Percentiles rank a stretch among this genome's conserved stretches.
Conservation (phyloP, 2,329 filamentous ascomycete genomes). For the Coniochaeta pulveracea region DNA sequence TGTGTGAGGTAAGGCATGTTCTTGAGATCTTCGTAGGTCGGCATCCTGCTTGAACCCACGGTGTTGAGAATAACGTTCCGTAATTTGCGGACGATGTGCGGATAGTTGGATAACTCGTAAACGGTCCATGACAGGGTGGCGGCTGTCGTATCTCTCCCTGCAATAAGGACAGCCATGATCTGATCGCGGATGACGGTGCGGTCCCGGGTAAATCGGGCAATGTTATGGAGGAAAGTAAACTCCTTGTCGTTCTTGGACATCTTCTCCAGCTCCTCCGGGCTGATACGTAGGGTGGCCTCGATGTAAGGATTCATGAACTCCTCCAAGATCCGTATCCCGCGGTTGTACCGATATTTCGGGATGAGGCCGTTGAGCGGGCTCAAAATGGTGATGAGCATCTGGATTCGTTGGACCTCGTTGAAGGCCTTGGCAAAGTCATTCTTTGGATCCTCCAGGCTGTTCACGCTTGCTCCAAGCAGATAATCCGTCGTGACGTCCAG, state of each 20-base stretch:
- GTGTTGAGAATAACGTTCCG: conserved; percentile 21
- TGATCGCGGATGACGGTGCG: conserved; percentile 61
- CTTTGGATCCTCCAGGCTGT: conserved; percentile 32
- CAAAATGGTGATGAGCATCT: conserved; percentile 47
- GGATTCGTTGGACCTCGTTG: conserved; percentile 55
- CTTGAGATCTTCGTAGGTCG: conserved; percentile 35
- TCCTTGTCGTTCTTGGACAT: conserved; percentile 54
- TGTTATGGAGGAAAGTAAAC: conserved; percentile 69
- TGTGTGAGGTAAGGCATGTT: conserved; percentile 37
- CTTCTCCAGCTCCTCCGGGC: conserved; percentile 54
- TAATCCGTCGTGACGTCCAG: conserved; percentile 59
- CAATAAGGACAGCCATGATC: conserved; percentile 60
- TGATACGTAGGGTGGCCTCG: conserved; percentile 50
- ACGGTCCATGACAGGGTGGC: conserved; percentile 28
- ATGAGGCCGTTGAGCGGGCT: conserved; percentile 30
- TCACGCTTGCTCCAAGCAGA: conserved; percentile 48
- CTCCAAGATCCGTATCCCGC: conserved; percentile 54
- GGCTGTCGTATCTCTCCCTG: conserved; percentile 53
- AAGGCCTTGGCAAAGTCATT: conserved; percentile 59
- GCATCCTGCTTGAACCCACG: conserved; percentile 18
- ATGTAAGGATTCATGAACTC: conserved; percentile 61
- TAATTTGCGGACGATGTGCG: conserved; percentile 23
- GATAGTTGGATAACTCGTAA: conserved; percentile 22
- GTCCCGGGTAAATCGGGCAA: conserved; percentile 57
- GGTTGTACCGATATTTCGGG: conserved; percentile 46